Evolutionary conservation across 2,329 filamentous ascomycete genomes (phyloP).

Genomic region (Niveomyces coronatus): DNA sequence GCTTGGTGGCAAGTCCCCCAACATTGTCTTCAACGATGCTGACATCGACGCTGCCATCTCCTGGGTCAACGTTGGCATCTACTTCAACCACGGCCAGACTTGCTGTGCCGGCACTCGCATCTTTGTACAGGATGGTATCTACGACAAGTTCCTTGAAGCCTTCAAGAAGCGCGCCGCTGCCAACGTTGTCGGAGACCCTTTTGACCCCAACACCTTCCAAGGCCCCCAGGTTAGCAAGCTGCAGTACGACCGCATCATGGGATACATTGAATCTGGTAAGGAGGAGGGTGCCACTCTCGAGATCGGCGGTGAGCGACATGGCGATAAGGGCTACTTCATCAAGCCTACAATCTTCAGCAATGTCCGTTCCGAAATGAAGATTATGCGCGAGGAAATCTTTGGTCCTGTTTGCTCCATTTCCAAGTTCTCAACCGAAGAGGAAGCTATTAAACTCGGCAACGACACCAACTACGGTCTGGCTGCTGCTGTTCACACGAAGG

Average conservation of each 20-base stretch:
- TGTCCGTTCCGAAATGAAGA: slow-evolving; percentile 71
- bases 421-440: slow-evolving; percentile 72
- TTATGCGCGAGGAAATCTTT: slow-evolving; percentile 81
- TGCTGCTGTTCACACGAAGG: slow-evolving; percentile 66
- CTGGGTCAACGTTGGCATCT: slow-evolving; percentile 60
- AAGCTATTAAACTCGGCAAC: slow-evolving; percentile 64
- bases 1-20: slow-evolving; percentile 65
- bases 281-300: slow-evolving; percentile 47
- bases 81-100: slow-evolving; percentile 49
- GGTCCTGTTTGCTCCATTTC: slow-evolving; percentile 70
- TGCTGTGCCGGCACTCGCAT: slow-evolving; percentile 67
- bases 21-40: slow-evolving; percentile 65
- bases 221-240: slow-evolving; percentile 71
- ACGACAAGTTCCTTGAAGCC: slow-evolving; percentile 67
- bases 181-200: slow-evolving; percentile 72
- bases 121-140: slow-evolving; percentile 72
- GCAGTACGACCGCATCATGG: slow-evolving; percentile 78
- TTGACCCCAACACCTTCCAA: slow-evolving; percentile 66
- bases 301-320: slow-evolving; percentile 38
- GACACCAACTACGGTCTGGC: slow-evolving; percentile 67
- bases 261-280: slow-evolving; percentile 55
- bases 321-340: slow-evolving; percentile 73
- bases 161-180: slow-evolving; percentile 63
- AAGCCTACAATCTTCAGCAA: slow-evolving; percentile 78
- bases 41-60: slow-evolving; percentile 63